Percentiles rank a stretch among this genome's conserved stretches.
Conservation (phyloP, 345 rosid species). For the Eucalyptus tenuipes region DNA sequence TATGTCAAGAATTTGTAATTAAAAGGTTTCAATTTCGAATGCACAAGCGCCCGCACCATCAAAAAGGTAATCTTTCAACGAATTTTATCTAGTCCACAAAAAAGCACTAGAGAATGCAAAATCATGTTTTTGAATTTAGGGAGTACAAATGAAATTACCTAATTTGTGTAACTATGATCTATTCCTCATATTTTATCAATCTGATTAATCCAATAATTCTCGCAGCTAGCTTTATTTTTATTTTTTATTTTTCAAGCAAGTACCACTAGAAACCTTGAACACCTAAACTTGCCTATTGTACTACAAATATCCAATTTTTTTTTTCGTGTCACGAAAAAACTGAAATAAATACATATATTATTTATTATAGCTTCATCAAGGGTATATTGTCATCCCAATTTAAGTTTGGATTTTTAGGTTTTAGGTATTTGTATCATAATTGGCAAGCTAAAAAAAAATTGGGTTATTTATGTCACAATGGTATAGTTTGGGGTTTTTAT, state of each 20-base stretch:
- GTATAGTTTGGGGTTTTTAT: no score
- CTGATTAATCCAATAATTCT: neutral
- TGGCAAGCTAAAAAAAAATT: rapidly evolving
- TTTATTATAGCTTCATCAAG: neutral
- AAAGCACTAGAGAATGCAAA: no score
- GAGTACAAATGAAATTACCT: neutral
- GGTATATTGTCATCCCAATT: no score
- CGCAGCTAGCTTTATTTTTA: neutral
- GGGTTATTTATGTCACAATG: no score
- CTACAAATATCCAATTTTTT: no score
- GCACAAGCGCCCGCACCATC: neutral
- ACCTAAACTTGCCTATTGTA: rapidly evolving
- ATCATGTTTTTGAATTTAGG: neutral
- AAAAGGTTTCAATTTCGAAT: neutral
- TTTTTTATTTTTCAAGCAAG: no score
- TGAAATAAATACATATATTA: no score
- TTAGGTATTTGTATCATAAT: no score
- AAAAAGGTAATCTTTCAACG: neutral
- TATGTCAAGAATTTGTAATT: neutral
- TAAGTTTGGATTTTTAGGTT: no score
- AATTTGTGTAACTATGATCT: neutral
- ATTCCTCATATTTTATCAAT: neutral
- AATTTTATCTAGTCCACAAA: neutral
- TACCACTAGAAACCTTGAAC: no score
- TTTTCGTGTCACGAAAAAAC: no score